Base-by-base conservation (phyloP, 345 rosid genomes). In the Durio zibethinus region DNA sequence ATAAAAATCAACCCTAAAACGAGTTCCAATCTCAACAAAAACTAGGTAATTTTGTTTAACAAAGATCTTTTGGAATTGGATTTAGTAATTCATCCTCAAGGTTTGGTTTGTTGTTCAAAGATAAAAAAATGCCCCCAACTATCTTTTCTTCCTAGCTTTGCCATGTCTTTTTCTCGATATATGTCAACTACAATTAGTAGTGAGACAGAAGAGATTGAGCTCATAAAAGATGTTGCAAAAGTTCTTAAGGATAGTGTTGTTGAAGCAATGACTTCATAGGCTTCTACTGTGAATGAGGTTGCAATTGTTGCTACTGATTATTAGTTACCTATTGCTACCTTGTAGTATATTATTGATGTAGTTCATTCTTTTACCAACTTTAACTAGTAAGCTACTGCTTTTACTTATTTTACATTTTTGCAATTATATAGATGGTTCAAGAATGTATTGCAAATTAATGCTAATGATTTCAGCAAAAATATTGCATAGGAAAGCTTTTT, bases 221-320 rank as follows among this genome's bases (percentile, higher is more conserved):
- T 84, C 16, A 74, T 90, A 11, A 74, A 78, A 1, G 90, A 89
- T n/a, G 84, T 87, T 29, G 88, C 91, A 1, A 88, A 79, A 62
- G 89, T 83, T 69, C 80, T 93, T 10, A 84, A 80, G 3, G 90
- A 89, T n/a, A 66, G 88, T 7, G 73, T 92, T 4, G 74, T 82
- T 38, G 88, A 89, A 61, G 89, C 84, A 60, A 86, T 77, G 56
- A 82, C 87, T 57, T 72, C 90, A 54, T 90, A 87, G 82, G 85
- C 82, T 36, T 86, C 88, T 61, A 83, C 88, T 8, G 87, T 80
- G 31, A 91, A 83, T 79, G 97, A 93, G 82, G 98, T 93, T 76
- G 85, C 98, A 21, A 15, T 85, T 75, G 97, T 94, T 25, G 92
- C 97, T 83, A 86, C 85, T 5, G 98, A 90, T 82, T 89, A 89